phyloP scores from a whole-genome alignment of 805 yeast species.

The Saturnispora gosingensis region DNA sequence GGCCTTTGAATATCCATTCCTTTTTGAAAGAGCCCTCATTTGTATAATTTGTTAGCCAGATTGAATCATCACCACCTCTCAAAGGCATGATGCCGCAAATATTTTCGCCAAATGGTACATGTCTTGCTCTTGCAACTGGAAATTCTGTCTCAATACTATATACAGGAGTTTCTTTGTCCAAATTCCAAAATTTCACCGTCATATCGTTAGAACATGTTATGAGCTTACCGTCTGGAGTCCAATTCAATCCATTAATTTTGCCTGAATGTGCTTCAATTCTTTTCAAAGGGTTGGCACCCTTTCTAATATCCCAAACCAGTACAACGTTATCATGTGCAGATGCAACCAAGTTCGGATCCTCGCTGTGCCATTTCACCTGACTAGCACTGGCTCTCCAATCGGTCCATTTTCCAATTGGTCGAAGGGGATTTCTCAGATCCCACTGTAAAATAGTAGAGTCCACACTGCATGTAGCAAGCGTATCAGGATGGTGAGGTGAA shows the following conservation, averaged over 20 bases:
- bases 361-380: conserved; percentile 88
- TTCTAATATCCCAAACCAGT: conserved; percentile 81
- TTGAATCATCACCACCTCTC: conserved; percentile 69
- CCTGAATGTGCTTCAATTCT: conserved; percentile 70
- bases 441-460: conserved; percentile 82
- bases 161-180: conserved; percentile 35
- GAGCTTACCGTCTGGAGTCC: conserved; percentile 47
- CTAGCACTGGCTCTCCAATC: conserved; percentile 94
- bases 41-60: conserved; percentile 44
- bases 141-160: conserved; percentile 61
- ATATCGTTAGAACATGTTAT: conserved; percentile 83
- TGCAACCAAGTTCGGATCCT: conserved; percentile 68
- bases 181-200: conserved; percentile 72
- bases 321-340: conserved; percentile 77
- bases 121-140: conserved; percentile 85
- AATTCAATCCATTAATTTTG: conserved; percentile 84
- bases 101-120: conserved; percentile 75
- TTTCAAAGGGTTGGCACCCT: conserved; percentile 67
- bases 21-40: conserved; percentile 16
- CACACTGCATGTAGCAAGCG: conserved; percentile 85
- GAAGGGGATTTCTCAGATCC: conserved; percentile 61
- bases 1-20: conserved; percentile 45
- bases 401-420: conserved; percentile 75
- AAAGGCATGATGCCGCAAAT: conserved; percentile 87
- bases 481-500: conserved; percentile 78